Percentiles rank a stretch among this genome's conserved stretches.
These are phyloP conservation scores for Russula sp. DNA, from an alignment of 768 basidiomycete genomes.

Conservation along the genomic window DNA sequence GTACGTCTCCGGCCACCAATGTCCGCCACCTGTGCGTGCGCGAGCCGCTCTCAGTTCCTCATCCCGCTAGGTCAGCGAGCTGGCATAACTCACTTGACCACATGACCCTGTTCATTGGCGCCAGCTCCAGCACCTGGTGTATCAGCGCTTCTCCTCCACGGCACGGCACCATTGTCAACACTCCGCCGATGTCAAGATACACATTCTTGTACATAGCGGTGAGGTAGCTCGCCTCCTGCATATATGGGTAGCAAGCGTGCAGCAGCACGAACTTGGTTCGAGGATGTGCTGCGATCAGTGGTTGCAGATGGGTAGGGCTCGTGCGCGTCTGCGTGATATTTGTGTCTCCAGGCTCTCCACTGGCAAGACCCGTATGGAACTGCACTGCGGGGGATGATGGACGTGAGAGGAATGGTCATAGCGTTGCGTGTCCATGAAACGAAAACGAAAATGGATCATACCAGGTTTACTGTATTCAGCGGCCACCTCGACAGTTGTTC, in stretches of 20 bases:
- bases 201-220: slow-evolving; percentile 67
- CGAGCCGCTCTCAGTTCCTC: background rate
- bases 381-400: slow-evolving; percentile 46
- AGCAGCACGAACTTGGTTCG: slow-evolving; percentile 58
- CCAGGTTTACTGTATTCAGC: slow-evolving; percentile 54
- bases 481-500: slow-evolving; percentile 48
- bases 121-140: slow-evolving; percentile 60
- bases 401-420: background rate
- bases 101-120: slow-evolving; percentile 72
- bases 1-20: slow-evolving; percentile 74
- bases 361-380: slow-evolving; percentile 67
- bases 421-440: background rate
- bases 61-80: background rate
- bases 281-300: slow-evolving; percentile 59
- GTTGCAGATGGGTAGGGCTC: slow-evolving; percentile 63
- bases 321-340: slow-evolving; percentile 54
- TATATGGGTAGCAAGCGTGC: slow-evolving; percentile 75
- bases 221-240: slow-evolving; percentile 72
- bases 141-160: slow-evolving; percentile 57
- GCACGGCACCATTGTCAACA: slow-evolving; percentile 61
- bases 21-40: slow-evolving; percentile 45
- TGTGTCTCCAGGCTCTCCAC: slow-evolving; percentile 45
- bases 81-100: slow-evolving; percentile 61
- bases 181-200: slow-evolving; percentile 74
- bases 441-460: slow-evolving; percentile 25